A percentile compares a stretch with the other conserved stretches of the same genome.
phyloP scores from a whole-genome alignment of 257 asterid species.

The Gentiana straminea region DNA sequence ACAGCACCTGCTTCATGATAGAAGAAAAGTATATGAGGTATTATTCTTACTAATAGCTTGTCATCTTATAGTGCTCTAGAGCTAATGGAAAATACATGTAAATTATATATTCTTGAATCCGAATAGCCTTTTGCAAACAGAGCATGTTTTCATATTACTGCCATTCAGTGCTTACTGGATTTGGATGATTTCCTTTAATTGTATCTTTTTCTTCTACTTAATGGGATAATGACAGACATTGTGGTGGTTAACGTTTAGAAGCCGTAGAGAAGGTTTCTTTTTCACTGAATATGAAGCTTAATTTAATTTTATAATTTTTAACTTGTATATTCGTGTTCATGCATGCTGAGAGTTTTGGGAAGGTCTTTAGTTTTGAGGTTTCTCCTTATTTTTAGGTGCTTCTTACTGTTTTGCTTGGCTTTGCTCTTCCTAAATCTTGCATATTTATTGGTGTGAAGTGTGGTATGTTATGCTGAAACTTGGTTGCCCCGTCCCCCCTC shows the following conservation, averaged over 20 bases:
- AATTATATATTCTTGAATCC: background rate
- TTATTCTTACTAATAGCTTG: constrained; percentile 15
- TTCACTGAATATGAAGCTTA: background rate
- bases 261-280: no score
- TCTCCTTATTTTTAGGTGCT: no score
- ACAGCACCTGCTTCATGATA: constrained; percentile 83
- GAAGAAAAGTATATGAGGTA: constrained; percentile 87
- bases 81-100: background rate
- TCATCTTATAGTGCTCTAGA: background rate
- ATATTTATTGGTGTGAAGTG: no score
- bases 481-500: no score
- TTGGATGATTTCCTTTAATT: no score
- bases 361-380: no score
- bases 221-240: no score
- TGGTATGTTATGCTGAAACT: no score
- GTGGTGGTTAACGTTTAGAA: no score
- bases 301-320: background rate
- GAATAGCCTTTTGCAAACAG: background rate
- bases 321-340: background rate
- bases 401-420: no score
- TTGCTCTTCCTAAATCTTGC: no score
- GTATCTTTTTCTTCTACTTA: no score
- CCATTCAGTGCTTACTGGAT: background rate
- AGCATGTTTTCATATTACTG: background rate
- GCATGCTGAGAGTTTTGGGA: background rate